A percentile compares a stretch with the other conserved stretches of the same genome.
Conservation (phyloP, 805 yeast genomes). For the Spathaspora hagerdaliae region DNA sequence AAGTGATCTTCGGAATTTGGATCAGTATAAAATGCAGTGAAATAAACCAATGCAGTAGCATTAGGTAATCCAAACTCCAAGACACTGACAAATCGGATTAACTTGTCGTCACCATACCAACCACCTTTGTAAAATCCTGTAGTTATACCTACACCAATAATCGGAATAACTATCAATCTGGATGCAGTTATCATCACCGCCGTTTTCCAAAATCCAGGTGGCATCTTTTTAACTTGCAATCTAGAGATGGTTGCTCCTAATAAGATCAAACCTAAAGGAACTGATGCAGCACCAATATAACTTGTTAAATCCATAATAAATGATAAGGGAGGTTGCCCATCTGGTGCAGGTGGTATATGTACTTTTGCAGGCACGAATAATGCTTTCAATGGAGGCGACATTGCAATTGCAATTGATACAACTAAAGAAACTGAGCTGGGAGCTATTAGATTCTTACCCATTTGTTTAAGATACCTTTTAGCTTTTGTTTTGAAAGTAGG, state of each 20-base stretch:
- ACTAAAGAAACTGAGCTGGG: conserved; percentile 76
- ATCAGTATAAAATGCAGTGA: conserved; percentile 85
- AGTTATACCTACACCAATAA: conserved; percentile 61
- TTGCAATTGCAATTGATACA: conserved; percentile 58
- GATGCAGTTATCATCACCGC: conserved; percentile 52
- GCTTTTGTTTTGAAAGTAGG: conserved; percentile 2
- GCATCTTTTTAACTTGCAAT: conserved; percentile 54
- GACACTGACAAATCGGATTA: conserved; percentile 69
- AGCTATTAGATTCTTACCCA: conserved; percentile 51
- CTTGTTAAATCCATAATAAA: conserved; percentile 77
- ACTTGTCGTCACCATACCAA: conserved; percentile 57
- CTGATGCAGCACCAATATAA: conserved; percentile 83
- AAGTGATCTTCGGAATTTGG: conserved; percentile 45
- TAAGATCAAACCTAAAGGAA: conserved; percentile 78
- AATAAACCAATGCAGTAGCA: conserved; percentile 82
- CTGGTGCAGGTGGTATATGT: conserved; percentile 75
- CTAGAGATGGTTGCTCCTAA: conserved; percentile 88
- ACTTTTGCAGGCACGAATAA: conserved; percentile 31
- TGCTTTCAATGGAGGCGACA: conserved; percentile 86
- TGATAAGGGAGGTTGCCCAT: conserved; percentile 74
- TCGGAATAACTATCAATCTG: conserved; percentile 69
- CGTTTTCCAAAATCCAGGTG: conserved; percentile 69
- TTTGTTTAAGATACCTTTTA: conserved; percentile 3
- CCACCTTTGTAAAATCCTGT: conserved; percentile 59
- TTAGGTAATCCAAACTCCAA: conserved; percentile 79